Evolutionary conservation across 768 basidiomycete genomes (phyloP), one percentile per base, ranked within the genome.

Genomic region (Candolleomyces aberdarensis): DNA sequence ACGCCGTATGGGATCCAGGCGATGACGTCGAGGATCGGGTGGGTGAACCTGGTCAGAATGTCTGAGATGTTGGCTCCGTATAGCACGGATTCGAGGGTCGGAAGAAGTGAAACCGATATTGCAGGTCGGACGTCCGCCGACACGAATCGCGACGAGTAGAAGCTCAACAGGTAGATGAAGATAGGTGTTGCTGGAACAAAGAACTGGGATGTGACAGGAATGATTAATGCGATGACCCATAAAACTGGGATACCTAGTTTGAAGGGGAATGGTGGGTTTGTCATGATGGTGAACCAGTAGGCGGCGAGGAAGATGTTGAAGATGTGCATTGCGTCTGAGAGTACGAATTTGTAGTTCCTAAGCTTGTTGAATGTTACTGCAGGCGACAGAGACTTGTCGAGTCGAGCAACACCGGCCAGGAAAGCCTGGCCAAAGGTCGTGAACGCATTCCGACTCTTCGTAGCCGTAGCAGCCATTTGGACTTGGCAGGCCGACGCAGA

Each of bases 1-100:
- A 98, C 84, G n/a, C 97, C 97, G 67, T 99, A 99, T 0, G 97
- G 96, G 0, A 98, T 70, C 97, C 96, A 98, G 0, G 96, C 96
- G 47, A 97, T 69, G 67, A 98, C 84, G 72, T 98, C 96, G 62
- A 99, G 86, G 47, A 93, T 65, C 15, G 95, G 92, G 70, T 96
- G 93, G 10, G 96, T 98, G 75, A 87, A 96, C 17, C 94, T 85
- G 22, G 96, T 98, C 62, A 98, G 87, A 71, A 98, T 89, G 75
- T 98, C 96, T 40, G 94, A 96, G 60, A 98, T 94, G 75, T 98
- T 98, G 58, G 96, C 96, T 1, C 97, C 97, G 72, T 97, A 98
- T 4, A 98, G 81, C 31, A 97, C 94, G 19, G 91, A 86, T 71
- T 99, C 97, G 57, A 98, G 85, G 0, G 96, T 96, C 0, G 97